Base-by-base conservation (phyloP, 805 yeast species). In the Saccharomyces cerevisiae region DNA sequence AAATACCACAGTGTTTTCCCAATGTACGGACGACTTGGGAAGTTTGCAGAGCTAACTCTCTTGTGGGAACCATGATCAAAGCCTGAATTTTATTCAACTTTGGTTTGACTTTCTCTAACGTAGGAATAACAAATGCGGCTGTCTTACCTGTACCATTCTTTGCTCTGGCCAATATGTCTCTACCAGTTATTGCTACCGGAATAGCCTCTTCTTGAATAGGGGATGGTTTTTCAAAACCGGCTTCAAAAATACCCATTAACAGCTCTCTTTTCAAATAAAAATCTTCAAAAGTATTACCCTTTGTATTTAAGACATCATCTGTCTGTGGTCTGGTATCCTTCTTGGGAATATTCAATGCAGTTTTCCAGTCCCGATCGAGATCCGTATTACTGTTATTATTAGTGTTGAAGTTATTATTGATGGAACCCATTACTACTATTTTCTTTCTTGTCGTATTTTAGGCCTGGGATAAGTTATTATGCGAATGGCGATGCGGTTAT, bases 141-240 rank as follows among this genome's bases (percentile, higher is more conserved):
- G 99, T 94, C 70, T 94, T 94, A 65, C 99, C 99, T 0, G 99
- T 94, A 59, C 99, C 99, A 73, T 94, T 94, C 70, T 94, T 94
- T 47, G 99, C 98, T 75, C 99, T 82, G 14, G 99, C 99, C 59
- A 94, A 79, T 56, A 94, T 87, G 72, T 94, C 99, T 74, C 96
- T 84, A 51, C 98, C 98, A 53, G 94, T 85, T 48, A 94, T 78
- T 0, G 97, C 97, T 66, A 89, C 89, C 2, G 99, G 99, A 55
- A 94, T 94, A 6, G 96, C 82, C 70, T 91, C 98, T 73, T 92
- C 97, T 73, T 94, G 99, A 68, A 94, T 90, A 21, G 99, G 99
- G 30, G 96, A 88, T 5, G 99, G 99, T 67, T 87, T 89, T 71
- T 94, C 99, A 68, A 94, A 94, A 50, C 99, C 99, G 1, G 98